A percentile compares a stretch with the other conserved stretches of the same genome.
Conservation (phyloP, 306 rosid species). For the Gastrolobium bilobum region DNA sequence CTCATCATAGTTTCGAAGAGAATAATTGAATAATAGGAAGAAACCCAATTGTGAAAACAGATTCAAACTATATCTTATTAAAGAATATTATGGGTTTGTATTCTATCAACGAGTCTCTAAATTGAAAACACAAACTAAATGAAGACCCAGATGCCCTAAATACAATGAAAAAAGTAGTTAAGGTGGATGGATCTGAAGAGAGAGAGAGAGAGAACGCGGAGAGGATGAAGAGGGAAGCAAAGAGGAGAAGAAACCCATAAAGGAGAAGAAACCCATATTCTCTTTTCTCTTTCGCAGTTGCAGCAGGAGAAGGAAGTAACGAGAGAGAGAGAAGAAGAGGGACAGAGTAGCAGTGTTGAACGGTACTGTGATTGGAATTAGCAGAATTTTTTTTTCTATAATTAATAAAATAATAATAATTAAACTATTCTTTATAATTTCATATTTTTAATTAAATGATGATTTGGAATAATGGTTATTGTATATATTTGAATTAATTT, state of each 20-base stretch:
- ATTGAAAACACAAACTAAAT: conserved; percentile 15
- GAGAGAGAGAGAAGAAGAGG: conserved; percentile 17
- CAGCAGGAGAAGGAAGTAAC: background rate
- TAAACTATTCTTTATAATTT: too few species aligned
- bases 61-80: too few species aligned
- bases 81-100: background rate
- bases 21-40: background rate
- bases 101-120: background rate
- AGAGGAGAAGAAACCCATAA: conserved; percentile 88
- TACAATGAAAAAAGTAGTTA: background rate
- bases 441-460: too few species aligned
- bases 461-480: too few species aligned
- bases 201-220: conserved; percentile 69
- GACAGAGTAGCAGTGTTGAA: background rate
- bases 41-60: background rate
- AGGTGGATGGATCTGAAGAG: conserved; percentile 46
- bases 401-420: too few species aligned
- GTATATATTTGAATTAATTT: too few species aligned
- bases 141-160: conserved; percentile 37
- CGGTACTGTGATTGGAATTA: background rate
- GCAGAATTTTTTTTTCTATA: too few species aligned
- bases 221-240: conserved; percentile 92
- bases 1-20: background rate
- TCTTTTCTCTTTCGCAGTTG: background rate
- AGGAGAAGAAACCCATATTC: conserved; percentile 82